A percentile compares a stretch with the other conserved stretches of the same genome.
Evolutionary conservation across 176 grass and related monocot species (phyloP).

Genomic region (Hordeum marinum): DNA sequence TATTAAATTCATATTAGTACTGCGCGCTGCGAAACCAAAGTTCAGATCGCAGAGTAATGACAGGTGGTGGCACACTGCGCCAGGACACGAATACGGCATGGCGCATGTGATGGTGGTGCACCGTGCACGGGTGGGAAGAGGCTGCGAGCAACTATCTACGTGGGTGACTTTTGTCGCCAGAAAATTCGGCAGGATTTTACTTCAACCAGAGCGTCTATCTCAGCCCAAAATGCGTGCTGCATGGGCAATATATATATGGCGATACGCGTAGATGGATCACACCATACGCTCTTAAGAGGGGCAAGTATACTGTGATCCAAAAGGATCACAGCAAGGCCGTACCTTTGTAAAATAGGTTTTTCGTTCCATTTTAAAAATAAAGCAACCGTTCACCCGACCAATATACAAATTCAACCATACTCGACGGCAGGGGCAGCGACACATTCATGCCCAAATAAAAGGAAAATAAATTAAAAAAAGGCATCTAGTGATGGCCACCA

Average conservation of each 20-base stretch:
- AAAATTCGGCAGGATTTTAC: slow-evolving; percentile 13
- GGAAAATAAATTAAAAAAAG: no score
- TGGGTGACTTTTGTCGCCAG: not conserved
- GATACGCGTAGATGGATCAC: not conserved
- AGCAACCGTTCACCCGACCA: no score
- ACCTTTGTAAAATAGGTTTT: no score
- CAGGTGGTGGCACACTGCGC: not conserved
- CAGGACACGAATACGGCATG: not conserved
- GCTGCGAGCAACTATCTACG: not conserved
- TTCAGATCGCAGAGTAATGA: not conserved
- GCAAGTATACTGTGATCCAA: not conserved
- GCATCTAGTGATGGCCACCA: no score
- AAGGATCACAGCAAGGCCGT: not conserved
- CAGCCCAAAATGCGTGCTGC: no score
- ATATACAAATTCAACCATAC: no score
- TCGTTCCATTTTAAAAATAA: no score
- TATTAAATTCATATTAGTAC: not conserved
- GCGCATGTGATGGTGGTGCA: not conserved
- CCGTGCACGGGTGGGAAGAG: not conserved
- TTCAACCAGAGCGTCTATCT: not conserved
- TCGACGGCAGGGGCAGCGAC: no score
- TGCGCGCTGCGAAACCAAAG: not conserved
- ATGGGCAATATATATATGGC: not conserved
- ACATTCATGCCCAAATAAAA: no score
- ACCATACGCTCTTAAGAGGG: not conserved